phyloP scores from a whole-genome alignment of 495 filamentous ascomycete species.

The Daldinia bambusicola region DNA sequence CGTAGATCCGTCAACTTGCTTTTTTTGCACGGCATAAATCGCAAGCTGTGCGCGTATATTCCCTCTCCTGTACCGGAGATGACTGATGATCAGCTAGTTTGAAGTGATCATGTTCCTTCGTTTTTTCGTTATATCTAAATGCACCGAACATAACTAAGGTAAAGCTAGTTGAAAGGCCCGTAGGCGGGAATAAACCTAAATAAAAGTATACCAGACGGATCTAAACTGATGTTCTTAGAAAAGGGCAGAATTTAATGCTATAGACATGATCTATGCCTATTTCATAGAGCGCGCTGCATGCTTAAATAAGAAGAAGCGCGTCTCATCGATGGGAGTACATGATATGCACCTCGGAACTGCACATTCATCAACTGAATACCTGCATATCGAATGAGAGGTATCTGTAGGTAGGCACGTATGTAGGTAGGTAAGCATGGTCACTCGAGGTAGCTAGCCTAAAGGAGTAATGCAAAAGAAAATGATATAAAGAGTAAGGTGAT shows the following conservation, averaged over 20 bases:
- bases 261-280: neutral
- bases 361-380: neutral
- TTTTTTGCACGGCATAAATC: constrained; percentile 1
- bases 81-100: constrained; percentile 1
- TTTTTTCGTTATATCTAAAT: constrained; percentile 3
- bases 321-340: neutral
- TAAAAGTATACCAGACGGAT: neutral
- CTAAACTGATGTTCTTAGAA: neutral
- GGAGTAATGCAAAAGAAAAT: neutral
- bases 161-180: neutral
- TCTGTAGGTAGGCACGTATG: neutral
- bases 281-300: neutral
- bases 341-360: neutral
- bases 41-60: neutral
- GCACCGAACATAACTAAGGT: neutral
- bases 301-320: neutral
- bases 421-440: neutral
- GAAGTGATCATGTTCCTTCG: constrained; percentile 1
- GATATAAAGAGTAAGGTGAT: neutral
- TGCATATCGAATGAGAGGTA: neutral
- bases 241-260: neutral
- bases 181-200: neutral
- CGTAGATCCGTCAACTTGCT: neutral
- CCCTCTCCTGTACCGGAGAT: neutral
- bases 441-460: neutral